Conservation (phyloP, 345 rosid genomes). For the Fremontodendron californicum region DNA sequence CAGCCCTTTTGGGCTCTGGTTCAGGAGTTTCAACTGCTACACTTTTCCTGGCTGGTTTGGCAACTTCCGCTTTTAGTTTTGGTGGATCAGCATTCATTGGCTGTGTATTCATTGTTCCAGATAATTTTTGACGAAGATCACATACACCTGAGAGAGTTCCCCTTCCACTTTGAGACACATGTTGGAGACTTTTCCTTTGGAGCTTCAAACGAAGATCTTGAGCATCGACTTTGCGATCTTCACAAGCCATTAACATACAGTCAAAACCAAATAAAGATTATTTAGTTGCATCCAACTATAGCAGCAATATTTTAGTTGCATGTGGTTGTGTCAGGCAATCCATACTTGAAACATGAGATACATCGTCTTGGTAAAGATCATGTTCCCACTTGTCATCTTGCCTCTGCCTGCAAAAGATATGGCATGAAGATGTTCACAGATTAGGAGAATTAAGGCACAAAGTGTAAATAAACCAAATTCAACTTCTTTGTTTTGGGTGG, state of each 20-base stretch:
- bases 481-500: background rate
- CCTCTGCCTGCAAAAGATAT: constrained; percentile 67
- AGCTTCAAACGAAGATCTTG: constrained; percentile 94
- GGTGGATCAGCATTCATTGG: constrained; percentile 51
- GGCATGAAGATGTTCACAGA: background rate
- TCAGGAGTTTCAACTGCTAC: constrained; percentile 54
- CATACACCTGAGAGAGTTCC: constrained; percentile 47
- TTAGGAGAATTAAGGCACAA: background rate
- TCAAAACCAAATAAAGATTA: constrained; percentile 40
- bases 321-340: constrained; percentile 26
- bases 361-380: constrained; percentile 63
- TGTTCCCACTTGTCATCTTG: constrained; percentile 99
- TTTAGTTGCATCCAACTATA: constrained; percentile 35
- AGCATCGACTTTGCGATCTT: constrained; percentile 63
- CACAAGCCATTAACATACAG: constrained; percentile 43
- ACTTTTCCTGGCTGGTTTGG: constrained; percentile 55
- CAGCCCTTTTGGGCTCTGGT: constrained; percentile 48
- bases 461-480: background rate
- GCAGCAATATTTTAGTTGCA: constrained; percentile 30
- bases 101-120: constrained; percentile 68
- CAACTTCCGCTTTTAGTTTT: constrained; percentile 46
- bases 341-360: constrained; percentile 69
- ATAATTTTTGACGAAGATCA: constrained; percentile 88
- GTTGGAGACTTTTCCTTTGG: constrained; percentile 55
- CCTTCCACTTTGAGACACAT: constrained; percentile 48